Evolutionary conservation across 306 rosid genomes (phyloP).

Genomic region (Delonix regia): DNA sequence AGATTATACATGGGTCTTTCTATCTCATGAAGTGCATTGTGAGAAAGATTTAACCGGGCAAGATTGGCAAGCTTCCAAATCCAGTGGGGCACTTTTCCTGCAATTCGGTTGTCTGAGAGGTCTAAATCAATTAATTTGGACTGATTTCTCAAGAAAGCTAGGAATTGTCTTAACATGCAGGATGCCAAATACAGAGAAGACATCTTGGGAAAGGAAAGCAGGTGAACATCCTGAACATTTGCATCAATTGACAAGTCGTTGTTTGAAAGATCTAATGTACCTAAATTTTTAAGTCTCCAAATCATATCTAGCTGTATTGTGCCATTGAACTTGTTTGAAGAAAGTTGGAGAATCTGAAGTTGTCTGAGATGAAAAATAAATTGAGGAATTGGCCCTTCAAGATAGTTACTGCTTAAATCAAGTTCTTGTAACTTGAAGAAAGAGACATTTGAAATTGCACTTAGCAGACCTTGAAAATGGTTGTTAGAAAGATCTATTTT

Average conservation of each 20-base stretch:
- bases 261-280: conserved; percentile 49
- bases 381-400: conserved; percentile 46
- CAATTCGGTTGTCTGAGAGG: conserved; percentile 53
- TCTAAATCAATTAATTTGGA: conserved; percentile 28
- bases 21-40: conserved; percentile 21
- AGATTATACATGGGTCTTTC: conserved; percentile 4
- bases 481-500: conserved; percentile 21
- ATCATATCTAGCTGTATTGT: not conserved
- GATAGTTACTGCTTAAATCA: conserved; percentile 49
- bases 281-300: conserved; percentile 22
- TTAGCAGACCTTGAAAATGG: conserved; percentile 24
- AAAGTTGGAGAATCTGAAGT: conserved; percentile 33
- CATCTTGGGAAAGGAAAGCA: conserved; percentile 15
- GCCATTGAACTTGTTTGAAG: conserved; percentile 58
- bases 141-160: conserved; percentile 34
- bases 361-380: conserved; percentile 22
- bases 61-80: conserved; percentile 47
- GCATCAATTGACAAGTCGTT: conserved; percentile 35
- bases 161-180: conserved; percentile 35
- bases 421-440: conserved; percentile 30
- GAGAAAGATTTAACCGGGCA: conserved; percentile 40
- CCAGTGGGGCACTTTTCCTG: conserved; percentile 54
- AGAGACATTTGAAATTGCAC: not conserved
- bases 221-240: not conserved
- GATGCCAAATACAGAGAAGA: conserved; percentile 37